A percentile compares a stretch with the other conserved stretches of the same genome.
phyloP scores from a whole-genome alignment of 441 rosid species.

The Erodium texanum region DNA sequence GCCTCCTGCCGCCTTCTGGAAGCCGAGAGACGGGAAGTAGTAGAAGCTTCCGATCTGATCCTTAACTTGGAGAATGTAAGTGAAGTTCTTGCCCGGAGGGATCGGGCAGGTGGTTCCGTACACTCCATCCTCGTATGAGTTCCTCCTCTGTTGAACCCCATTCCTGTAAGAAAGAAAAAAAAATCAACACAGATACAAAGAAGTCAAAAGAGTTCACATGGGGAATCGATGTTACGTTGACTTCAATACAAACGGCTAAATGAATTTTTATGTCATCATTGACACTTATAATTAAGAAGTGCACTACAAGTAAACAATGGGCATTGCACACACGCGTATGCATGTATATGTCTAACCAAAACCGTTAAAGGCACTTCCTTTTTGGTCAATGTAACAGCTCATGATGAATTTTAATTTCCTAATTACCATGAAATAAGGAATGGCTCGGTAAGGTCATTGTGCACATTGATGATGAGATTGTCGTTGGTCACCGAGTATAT shows the following conservation, averaged over 20 bases:
- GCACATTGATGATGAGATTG: neutral
- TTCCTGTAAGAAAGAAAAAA: neutral
- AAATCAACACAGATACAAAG: neutral
- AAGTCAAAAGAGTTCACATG: slow-evolving; percentile 2
- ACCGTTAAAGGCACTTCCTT: neutral
- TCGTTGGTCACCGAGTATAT: neutral
- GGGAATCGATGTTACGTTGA: neutral
- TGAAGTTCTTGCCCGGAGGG: neutral
- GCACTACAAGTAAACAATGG: neutral
- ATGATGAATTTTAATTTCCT: neutral
- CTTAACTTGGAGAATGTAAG: neutral
- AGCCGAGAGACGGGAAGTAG: slow-evolving; percentile 5
- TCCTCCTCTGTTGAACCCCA: slow-evolving; percentile 5
- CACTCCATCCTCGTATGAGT: slow-evolving; percentile 2
- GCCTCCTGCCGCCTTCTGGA: slow-evolving; percentile 10
- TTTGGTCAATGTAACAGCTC: neutral
- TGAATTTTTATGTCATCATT: neutral
- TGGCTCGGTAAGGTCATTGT: neutral
- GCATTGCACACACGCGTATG: neutral
- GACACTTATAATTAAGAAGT: neutral
- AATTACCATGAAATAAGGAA: neutral
- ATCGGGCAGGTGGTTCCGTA: slow-evolving; percentile 7
- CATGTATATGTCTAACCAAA: neutral
- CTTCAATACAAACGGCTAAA: neutral
- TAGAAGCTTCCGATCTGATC: slow-evolving; percentile 7